Base-by-base conservation (phyloP, 129 eudicot genomes). In the Lonicera japonica region DNA sequence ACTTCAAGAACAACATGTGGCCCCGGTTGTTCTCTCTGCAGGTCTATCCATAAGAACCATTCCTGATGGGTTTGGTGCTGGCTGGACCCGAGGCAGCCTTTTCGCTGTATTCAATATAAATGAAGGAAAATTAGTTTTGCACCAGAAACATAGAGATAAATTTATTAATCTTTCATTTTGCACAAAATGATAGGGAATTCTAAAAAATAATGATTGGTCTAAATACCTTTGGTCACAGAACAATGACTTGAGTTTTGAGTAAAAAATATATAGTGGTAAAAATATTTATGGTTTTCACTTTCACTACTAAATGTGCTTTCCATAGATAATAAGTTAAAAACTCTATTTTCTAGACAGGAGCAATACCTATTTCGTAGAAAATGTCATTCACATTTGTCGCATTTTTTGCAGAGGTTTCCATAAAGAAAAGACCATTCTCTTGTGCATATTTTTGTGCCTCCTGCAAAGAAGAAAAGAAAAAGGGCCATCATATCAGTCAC, bases 341-440 rank as follows among this genome's bases (percentile, higher is more conserved):
- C 6, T 38, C 10, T 38, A 4, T 38, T 38, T 38, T 4, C 43
- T 11, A 43, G 5, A 43, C 5, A 14, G 2, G 50, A 43, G 13
- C 3, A 10, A 72, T 67, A 77, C 82, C 82, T 66, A 77, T 77
- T 66, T 77, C 82, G 52, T 72, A 77, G 36, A 77, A 77, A 25
- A 77, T 18, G 51, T 77, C 82, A 18, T 77, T 77, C 63, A 77
- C 82, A 61, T 77, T 77, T 20, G 78, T 57, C 53, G 82, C 82
- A 21, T 74, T 58, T 66, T 72, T 77, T 61, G 82, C 82, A 48
- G 82, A 77, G 34, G 82, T 77, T 67, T 77, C 82, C 74, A 72
- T 67, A 48, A 72, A 77, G 71, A 77, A 77, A 41, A 77, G 82
- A 16, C 82, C 82, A 57, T 71, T 77, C 60, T 72, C 78, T 51